Conservation (phyloP, 2,329 filamentous ascomycete species). For the Penicillium sp. region DNA sequence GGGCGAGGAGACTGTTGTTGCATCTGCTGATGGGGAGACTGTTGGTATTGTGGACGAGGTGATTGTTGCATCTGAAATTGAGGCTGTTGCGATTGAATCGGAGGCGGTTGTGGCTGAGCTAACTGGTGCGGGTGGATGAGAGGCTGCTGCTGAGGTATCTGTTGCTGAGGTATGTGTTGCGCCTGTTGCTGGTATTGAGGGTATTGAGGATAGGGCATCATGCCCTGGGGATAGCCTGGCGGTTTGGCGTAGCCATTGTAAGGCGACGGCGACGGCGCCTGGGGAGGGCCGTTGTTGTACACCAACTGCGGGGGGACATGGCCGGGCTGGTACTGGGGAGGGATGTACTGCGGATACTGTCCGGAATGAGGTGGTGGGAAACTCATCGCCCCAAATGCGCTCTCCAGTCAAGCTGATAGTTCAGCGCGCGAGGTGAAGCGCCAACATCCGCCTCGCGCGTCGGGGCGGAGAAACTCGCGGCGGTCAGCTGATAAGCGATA, state of each 20-base stretch:
- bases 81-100: conserved; percentile 15
- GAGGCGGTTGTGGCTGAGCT: conserved; percentile 26
- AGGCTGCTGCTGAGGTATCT: conserved; percentile 10
- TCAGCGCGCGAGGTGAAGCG: conserved; percentile 10
- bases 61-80: conserved; percentile 1
- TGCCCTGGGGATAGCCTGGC: conserved; percentile 33
- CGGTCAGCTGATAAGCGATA: conserved; percentile 25
- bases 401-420: conserved; percentile 20
- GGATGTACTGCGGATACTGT: conserved; percentile 33
- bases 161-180: conserved; percentile 9
- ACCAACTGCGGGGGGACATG: conserved; percentile 35
- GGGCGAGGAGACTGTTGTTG: conserved; percentile 1
- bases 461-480: conserved; percentile 33
- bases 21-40: background rate
- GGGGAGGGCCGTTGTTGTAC: conserved; percentile 34
- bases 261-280: conserved; percentile 23
- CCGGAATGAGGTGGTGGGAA: conserved; percentile 42
- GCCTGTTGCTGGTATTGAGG: conserved; percentile 28
- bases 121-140: conserved; percentile 30
- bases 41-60: background rate
- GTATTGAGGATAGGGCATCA: conserved; percentile 35
- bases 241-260: conserved; percentile 38
- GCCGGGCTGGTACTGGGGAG: conserved; percentile 35
- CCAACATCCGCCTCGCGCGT: conserved; percentile 21
- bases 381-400: conserved; percentile 40